These are phyloP conservation scores for Pascua sp. DNA, from an alignment of 1,284 basidiomycete genomes.

Conservation along the genomic window DNA sequence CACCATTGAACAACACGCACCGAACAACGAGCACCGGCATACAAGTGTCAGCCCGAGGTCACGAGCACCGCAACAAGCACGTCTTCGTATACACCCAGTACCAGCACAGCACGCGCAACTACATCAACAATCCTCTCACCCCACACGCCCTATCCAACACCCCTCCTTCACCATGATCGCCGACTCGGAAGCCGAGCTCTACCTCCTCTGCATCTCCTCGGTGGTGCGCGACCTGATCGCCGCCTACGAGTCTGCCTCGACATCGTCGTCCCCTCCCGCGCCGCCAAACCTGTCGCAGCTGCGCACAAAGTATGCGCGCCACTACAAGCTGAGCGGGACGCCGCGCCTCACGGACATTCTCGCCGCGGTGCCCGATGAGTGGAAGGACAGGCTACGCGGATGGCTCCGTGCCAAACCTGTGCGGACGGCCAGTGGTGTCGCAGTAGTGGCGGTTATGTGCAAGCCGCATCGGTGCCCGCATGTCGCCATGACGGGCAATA, in stretches of 20 bases:
- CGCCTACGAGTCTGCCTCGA: conserved; percentile 29
- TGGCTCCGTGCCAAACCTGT: conserved; percentile 92
- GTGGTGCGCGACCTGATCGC: conserved; percentile 92
- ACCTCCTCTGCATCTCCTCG: conserved; percentile 87
- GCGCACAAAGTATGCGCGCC: conserved; percentile 83
- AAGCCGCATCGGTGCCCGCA: conserved; percentile 99
- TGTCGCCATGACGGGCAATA: conserved; percentile 99
- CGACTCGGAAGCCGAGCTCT: conserved; percentile 73
- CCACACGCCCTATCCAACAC: too few species aligned
- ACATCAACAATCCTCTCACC: too few species aligned
- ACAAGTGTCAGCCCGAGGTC: too few species aligned
- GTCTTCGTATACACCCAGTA: too few species aligned
- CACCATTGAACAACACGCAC: too few species aligned
- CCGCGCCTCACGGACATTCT: conserved; percentile 97
- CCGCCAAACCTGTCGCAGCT: conserved; percentile 75
- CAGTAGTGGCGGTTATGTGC: conserved; percentile 99
- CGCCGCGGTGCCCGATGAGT: conserved; percentile 95
- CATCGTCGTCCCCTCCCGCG: conserved; percentile 26
- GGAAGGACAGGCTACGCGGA: conserved; percentile 85
- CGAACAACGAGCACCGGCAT: too few species aligned
- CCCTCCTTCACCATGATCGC: conserved; percentile 20
- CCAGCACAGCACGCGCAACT: too few species aligned
- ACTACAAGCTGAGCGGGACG: conserved; percentile 77
- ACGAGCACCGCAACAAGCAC: too few species aligned
- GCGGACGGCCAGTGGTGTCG: conserved; percentile 94